Evolutionary conservation across 2,329 filamentous ascomycete genomes (phyloP).

Genomic region (Monilinia fructicola): DNA sequence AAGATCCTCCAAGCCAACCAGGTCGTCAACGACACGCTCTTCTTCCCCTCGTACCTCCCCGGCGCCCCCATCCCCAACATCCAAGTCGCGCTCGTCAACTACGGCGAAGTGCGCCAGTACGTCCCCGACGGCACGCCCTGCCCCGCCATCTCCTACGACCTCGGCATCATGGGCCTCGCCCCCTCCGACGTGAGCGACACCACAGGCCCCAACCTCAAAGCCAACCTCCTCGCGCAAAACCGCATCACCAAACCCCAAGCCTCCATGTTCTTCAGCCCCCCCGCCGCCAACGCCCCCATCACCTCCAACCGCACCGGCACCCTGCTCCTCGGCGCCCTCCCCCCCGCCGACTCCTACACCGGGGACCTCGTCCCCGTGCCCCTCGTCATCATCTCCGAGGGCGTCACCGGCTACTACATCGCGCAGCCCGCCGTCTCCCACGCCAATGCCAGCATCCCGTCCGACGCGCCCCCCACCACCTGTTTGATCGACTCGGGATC

Average conservation of each 20-base stretch:
- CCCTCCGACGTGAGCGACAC: not conserved
- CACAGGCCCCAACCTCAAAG: constrained; percentile 1
- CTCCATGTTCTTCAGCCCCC: constrained; percentile 1
- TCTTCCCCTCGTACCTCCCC: not conserved
- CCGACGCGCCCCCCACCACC: not conserved
- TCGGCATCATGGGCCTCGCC: not conserved
- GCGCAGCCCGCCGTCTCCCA: not conserved
- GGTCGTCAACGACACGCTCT: constrained; percentile 4
- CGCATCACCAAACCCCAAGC: not conserved
- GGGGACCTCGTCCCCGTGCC: not conserved
- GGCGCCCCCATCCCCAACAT: constrained; percentile 3
- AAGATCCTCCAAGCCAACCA: not conserved
- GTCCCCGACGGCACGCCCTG: not conserved
- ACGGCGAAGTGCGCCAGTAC: not conserved
- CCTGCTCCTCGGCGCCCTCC: not conserved
- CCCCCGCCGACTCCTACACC: not conserved
- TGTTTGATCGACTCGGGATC: constrained; percentile 8
- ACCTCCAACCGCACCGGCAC: not conserved
- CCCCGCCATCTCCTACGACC: not conserved
- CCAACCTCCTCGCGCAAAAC: not conserved
- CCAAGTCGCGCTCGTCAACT: constrained; percentile 5
- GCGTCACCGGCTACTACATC: not conserved
- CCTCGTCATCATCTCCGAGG: not conserved
- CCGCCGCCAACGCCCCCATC: not conserved
- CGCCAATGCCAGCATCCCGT: not conserved